Evolutionary conservation across 2,329 filamentous ascomycete species (phyloP).

Genomic region (Phialophora verrucosa): DNA sequence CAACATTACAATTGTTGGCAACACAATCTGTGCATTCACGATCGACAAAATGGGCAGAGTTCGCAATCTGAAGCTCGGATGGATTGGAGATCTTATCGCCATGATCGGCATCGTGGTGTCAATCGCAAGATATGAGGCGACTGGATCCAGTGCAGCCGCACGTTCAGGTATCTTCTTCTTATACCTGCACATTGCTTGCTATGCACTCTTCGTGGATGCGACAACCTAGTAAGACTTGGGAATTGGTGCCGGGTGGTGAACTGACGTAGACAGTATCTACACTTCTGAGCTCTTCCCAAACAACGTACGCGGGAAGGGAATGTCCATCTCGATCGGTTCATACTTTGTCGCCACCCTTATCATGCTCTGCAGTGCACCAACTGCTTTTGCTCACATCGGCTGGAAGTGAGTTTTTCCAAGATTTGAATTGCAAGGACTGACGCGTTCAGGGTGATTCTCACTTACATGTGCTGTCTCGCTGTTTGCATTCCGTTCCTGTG

Average conservation of each 20-base stretch:
- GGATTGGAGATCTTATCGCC: slow-evolving; percentile 25
- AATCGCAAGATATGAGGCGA: slow-evolving; percentile 24
- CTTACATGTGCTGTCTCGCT: slow-evolving; percentile 71
- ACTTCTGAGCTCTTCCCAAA: slow-evolving; percentile 68
- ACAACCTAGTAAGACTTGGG: slow-evolving; percentile 32
- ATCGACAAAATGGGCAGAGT: slow-evolving; percentile 43
- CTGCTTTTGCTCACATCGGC: slow-evolving; percentile 62
- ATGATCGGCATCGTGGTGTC: slow-evolving; percentile 29
- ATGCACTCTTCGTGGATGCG: slow-evolving; percentile 32
- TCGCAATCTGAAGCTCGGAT: slow-evolving; percentile 29
- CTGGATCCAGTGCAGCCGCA: slow-evolving; percentile 25
- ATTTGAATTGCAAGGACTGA: slow-evolving; percentile 44
- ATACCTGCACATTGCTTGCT: slow-evolving; percentile 24
- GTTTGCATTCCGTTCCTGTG: slow-evolving; percentile 68
- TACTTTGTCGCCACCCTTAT: slow-evolving; percentile 55
- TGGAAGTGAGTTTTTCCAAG: slow-evolving; percentile 16
- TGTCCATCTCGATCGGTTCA: slow-evolving; percentile 61
- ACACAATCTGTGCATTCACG: slow-evolving; percentile 26
- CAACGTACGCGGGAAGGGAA: slow-evolving; percentile 68
- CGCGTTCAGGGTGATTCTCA: slow-evolving; percentile 75
- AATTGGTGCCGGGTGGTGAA: neutral
- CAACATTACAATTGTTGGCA: slow-evolving; percentile 25
- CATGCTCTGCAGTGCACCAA: slow-evolving; percentile 45
- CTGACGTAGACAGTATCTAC: slow-evolving; percentile 50
- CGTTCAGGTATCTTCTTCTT: slow-evolving; percentile 33